Percentiles rank a stretch among this genome's conserved stretches.
Evolutionary conservation across 2,329 filamentous ascomycete species (phyloP).

Genomic region (Botrytis sinoallii): DNA sequence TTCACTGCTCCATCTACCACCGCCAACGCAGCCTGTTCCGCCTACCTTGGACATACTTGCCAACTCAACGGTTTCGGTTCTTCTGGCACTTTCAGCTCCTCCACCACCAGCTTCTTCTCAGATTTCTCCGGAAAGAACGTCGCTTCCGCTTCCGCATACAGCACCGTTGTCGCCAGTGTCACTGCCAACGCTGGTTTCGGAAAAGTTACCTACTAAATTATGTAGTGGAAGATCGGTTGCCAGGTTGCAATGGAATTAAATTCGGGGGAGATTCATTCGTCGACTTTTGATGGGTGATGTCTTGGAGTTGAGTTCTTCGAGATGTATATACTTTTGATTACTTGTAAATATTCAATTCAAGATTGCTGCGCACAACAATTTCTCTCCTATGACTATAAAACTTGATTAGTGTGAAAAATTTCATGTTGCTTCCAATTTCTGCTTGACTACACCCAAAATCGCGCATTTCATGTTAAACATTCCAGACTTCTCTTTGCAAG

Average conservation of each 20-base stretch:
- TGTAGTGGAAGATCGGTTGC: not conserved
- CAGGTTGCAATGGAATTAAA: no score
- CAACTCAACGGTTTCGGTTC: conserved; percentile 29
- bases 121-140: conserved; percentile 37
- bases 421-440: not conserved
- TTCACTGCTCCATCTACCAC: conserved; percentile 21
- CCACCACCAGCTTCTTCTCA: conserved; percentile 34
- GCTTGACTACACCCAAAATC: no score
- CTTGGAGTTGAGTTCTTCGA: not conserved
- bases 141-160: conserved; percentile 29
- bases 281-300: not conserved
- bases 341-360: conserved; percentile 6
- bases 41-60: conserved; percentile 28
- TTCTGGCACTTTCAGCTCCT: conserved; percentile 36
- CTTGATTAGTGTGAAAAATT: not conserved
- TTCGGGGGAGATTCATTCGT: not conserved
- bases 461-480: no score
- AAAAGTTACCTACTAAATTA: not conserved
- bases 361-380: not conserved
- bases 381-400: no score
- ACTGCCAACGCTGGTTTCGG: conserved; percentile 5
- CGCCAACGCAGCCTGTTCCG: conserved; percentile 27
- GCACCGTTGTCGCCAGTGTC: not conserved
- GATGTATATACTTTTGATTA: not conserved
- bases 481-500: not conserved